These are phyloP conservation scores for Flaveria brownii DNA, from an alignment of 129 eudicot species.

Conservation along the genomic window DNA sequence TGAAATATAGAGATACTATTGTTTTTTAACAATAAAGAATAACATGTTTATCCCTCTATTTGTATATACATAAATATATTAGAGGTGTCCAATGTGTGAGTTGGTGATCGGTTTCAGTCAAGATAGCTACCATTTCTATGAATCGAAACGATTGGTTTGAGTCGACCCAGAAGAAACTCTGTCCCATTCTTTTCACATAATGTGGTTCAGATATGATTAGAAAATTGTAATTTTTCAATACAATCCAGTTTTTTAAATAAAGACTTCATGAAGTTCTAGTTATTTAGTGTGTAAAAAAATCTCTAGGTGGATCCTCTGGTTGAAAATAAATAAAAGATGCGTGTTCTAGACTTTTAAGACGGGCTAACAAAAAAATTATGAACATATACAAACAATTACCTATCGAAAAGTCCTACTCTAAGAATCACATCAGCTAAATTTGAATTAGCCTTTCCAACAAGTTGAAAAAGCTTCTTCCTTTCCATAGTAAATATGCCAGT, in stretches of 20 bases:
- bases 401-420: conserved; percentile 89
- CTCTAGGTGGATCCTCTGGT: neutral
- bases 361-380: neutral
- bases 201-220: neutral
- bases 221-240: neutral
- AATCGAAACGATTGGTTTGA: neutral
- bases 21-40: neutral
- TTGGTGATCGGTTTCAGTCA: neutral
- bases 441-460: conserved; percentile 96
- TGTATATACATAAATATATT: neutral
- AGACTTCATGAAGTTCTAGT: neutral
- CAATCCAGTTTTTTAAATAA: too few relatives aligned
- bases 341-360: conserved; percentile 3
- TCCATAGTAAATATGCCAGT: conserved; percentile 88
- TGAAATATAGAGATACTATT: conserved; percentile 21
- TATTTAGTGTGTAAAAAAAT: conserved; percentile 5
- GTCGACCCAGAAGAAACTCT: neutral
- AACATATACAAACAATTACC: conserved; percentile 46
- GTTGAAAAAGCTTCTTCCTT: conserved; percentile 89
- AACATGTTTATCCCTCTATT: neutral
- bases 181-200: neutral
- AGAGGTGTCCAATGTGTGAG: neutral
- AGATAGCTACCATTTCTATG: neutral
- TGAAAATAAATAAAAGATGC: too few relatives aligned
- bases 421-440: conserved; percentile 95